phyloP scores from a whole-genome alignment of 495 filamentous ascomycete species.

The Penicillium paradoxum region DNA sequence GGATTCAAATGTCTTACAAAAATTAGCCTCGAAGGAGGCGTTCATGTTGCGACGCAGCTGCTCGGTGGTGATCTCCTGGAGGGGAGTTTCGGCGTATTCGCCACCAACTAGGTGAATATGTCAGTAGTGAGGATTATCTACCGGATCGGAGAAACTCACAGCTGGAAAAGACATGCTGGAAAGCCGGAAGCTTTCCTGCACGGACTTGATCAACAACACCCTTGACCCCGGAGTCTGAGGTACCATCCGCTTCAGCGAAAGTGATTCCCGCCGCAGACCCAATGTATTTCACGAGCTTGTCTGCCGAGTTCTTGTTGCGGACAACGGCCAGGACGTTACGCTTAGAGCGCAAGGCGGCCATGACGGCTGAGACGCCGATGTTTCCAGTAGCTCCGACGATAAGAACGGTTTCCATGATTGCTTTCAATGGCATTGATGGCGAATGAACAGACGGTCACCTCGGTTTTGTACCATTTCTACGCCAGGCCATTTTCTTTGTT shows the following conservation, averaged over 20 bases:
- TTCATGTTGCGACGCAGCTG: constrained; percentile 28
- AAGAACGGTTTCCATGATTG: constrained; percentile 30
- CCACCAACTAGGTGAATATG: constrained; percentile 22
- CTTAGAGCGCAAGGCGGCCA: constrained; percentile 22
- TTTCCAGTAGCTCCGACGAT: constrained; percentile 41
- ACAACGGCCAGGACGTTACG: constrained; percentile 37
- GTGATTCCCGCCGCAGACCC: constrained; percentile 31
- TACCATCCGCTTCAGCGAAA: constrained; percentile 29
- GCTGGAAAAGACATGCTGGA: constrained; percentile 37
- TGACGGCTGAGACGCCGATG: constrained; percentile 35
- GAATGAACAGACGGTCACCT: not conserved
- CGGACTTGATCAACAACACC: constrained; percentile 34
- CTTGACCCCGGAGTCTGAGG: constrained; percentile 27
- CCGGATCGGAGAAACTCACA: constrained; percentile 16
- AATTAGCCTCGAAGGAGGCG: constrained; percentile 34
- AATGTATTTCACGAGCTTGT: constrained; percentile 34
- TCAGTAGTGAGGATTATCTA: not conserved
- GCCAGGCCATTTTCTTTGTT: too few species aligned
- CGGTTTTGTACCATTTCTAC: not conserved
- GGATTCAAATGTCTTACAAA: constrained; percentile 25
- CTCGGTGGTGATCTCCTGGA: constrained; percentile 22
- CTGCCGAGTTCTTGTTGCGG: constrained; percentile 32
- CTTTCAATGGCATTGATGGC: not conserved
- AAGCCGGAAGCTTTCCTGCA: constrained; percentile 33
- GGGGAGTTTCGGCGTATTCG: constrained; percentile 20